These are phyloP conservation scores for Holtermanniella nyarrowii DNA, from an alignment of 768 basidiomycete species.

Conservation along the genomic window DNA sequence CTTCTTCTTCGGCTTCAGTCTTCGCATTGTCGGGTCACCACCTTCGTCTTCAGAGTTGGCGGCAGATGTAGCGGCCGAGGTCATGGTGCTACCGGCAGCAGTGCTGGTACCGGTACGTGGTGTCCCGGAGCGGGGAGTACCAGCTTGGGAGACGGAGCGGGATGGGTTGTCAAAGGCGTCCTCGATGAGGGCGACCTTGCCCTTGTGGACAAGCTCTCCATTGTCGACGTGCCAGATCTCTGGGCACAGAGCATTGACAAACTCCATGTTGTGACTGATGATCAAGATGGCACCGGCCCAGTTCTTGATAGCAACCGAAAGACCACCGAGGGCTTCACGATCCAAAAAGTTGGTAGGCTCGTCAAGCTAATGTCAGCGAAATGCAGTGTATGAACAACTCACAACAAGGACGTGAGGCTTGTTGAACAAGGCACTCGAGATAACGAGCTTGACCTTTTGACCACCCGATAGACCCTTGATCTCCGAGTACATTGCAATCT, in stretches of 20 bases:
- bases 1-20: conserved; percentile 56
- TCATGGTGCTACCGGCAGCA: conserved; percentile 60
- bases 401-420: conserved; percentile 59
- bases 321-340: conserved; percentile 51
- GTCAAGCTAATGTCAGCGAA: conserved; percentile 49
- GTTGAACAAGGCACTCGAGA: conserved; percentile 88
- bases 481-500: conserved; percentile 97
- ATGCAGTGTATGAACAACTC: conserved; percentile 13
- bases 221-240: conserved; percentile 92
- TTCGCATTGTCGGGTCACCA: conserved; percentile 20
- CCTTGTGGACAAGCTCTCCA: conserved; percentile 75
- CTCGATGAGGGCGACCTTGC: conserved; percentile 75
- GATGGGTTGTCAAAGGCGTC: conserved; percentile 68
- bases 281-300: conserved; percentile 71
- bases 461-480: conserved; percentile 89
- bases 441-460: conserved; percentile 80
- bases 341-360: conserved; percentile 89
- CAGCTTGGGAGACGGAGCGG: conserved; percentile 55
- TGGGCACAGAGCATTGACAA: conserved; percentile 47
- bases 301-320: conserved; percentile 87
- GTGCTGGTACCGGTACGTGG: conserved; percentile 43
- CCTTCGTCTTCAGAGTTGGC: conserved; percentile 30
- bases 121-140: conserved; percentile 51
- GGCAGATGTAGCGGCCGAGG: conserved; percentile 40
- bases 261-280: conserved; percentile 74